A percentile compares a stretch with the other conserved stretches of the same genome.
Evolutionary conservation across 805 yeast genomes (phyloP).

Genomic region (Ogataea allantospora): DNA sequence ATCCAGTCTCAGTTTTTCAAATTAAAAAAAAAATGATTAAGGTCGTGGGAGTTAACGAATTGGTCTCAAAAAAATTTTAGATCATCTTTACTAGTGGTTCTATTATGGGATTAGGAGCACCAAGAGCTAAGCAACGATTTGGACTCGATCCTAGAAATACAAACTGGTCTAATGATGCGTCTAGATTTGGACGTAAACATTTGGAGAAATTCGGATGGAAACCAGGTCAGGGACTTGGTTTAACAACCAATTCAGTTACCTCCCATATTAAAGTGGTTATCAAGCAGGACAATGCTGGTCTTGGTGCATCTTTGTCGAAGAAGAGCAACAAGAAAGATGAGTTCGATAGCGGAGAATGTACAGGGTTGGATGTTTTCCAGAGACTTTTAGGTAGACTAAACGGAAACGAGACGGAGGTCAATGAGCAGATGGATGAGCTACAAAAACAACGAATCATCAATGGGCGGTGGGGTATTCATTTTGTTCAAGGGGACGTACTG

Average conservation of each 20-base stretch:
- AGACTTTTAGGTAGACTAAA: constrained; percentile 83
- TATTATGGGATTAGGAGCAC: constrained; percentile 78
- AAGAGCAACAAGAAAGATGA: constrained; percentile 54
- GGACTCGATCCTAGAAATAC: constrained; percentile 94
- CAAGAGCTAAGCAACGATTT: constrained; percentile 75
- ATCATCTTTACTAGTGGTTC: not conserved
- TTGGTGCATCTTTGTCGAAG: constrained; percentile 75
- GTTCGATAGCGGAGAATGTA: constrained; percentile 77
- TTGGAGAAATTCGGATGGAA: constrained; percentile 84
- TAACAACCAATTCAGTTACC: constrained; percentile 62
- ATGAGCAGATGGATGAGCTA: constrained; percentile 64
- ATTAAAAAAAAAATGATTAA: constrained; percentile 5
- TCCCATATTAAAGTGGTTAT: constrained; percentile 79
- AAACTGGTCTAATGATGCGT: constrained; percentile 84
- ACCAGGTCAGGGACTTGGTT: constrained; percentile 88
- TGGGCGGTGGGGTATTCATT: constrained; percentile 86
- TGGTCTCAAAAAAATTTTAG: constrained; percentile 5
- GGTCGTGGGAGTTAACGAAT: constrained; percentile 4
- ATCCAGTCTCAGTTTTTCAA: constrained; percentile 2
- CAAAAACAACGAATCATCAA: constrained; percentile 68
- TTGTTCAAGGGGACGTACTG: constrained; percentile 81
- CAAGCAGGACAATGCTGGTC: constrained; percentile 80
- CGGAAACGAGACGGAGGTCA: constrained; percentile 72
- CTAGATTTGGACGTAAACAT: constrained; percentile 85
- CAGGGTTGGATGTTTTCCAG: constrained; percentile 92